These are phyloP conservation scores for Eleusine indica DNA, from an alignment of 176 grass and related monocot species.

Conservation along the genomic window DNA sequence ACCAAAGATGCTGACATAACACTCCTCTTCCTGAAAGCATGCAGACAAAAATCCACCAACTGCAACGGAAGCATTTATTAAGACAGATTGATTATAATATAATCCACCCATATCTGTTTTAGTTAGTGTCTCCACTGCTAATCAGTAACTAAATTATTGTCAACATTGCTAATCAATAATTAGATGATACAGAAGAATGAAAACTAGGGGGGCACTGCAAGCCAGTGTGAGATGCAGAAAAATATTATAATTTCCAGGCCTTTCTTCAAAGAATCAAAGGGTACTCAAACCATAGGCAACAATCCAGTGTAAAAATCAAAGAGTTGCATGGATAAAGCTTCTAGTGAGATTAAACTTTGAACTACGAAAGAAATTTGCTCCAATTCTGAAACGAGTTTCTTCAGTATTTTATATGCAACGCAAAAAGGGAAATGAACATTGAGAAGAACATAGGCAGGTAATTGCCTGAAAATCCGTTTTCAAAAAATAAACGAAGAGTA, in stretches of 20 bases:
- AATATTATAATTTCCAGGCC: neutral
- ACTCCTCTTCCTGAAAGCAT: conserved; percentile 30
- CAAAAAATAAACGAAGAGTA: neutral
- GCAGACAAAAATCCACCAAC: conserved; percentile 46
- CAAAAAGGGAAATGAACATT: neutral
- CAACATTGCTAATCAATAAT: conserved; percentile 19
- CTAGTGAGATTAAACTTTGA: neutral
- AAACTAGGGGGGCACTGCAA: neutral
- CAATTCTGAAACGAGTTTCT: neutral
- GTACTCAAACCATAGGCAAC: neutral
- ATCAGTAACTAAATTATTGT: conserved; percentile 26
- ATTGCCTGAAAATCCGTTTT: neutral
- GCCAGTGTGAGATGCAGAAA: neutral
- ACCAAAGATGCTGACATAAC: conserved; percentile 32
- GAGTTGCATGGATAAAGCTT: neutral
- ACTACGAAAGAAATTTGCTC: neutral
- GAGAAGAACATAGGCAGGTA: neutral
- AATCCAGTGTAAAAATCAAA: neutral
- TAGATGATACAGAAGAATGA: neutral
- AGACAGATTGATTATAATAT: neutral
- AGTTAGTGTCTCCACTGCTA: conserved; percentile 23
- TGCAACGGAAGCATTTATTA: conserved; percentile 32
- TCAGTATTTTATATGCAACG: conserved; percentile 17
- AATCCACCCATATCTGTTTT: conserved; percentile 29
- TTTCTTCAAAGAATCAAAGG: neutral